Percentiles rank a stretch among this genome's conserved stretches.
phyloP scores from a whole-genome alignment of 306 rosid genomes.

The Coriaria nepalensis region DNA sequence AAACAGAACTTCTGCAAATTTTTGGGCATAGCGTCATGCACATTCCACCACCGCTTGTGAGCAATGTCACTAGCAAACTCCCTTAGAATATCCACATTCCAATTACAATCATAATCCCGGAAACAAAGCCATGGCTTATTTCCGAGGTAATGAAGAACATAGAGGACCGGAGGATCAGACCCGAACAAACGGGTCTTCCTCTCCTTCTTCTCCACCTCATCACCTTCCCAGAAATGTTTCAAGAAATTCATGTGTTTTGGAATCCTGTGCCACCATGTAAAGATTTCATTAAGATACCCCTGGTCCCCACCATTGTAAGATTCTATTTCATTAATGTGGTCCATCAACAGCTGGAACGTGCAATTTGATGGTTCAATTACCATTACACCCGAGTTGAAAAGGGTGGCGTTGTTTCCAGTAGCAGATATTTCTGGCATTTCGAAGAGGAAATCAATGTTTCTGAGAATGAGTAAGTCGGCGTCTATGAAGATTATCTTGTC shows the following conservation, averaged over 20 bases:
- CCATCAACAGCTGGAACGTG: constrained; percentile 72
- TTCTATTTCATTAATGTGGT: constrained; percentile 64
- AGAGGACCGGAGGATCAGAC: constrained; percentile 67
- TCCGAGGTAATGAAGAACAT: constrained; percentile 77
- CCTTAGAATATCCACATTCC: constrained; percentile 61
- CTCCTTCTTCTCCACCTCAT: constrained; percentile 45
- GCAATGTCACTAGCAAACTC: constrained; percentile 77
- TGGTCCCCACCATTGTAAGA: constrained; percentile 90
- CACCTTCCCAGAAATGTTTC: constrained; percentile 90
- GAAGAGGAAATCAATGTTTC: constrained; percentile 75
- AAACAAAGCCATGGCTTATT: constrained; percentile 80
- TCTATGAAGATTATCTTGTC: constrained; percentile 84
- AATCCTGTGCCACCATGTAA: constrained; percentile 90
- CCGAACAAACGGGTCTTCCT: constrained; percentile 59
- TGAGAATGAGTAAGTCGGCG: constrained; percentile 68
- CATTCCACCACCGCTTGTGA: constrained; percentile 78
- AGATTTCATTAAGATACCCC: constrained; percentile 73
- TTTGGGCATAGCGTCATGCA: constrained; percentile 68
- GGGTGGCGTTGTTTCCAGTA: constrained; percentile 65
- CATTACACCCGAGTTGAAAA: constrained; percentile 84
- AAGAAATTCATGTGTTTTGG: constrained; percentile 84
- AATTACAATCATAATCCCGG: constrained; percentile 85
- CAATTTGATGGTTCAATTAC: constrained; percentile 76
- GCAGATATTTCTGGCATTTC: constrained; percentile 79
- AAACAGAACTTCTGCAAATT: constrained; percentile 59